Conservation (phyloP, 306 rosid species). For the Medicago lupulina region DNA sequence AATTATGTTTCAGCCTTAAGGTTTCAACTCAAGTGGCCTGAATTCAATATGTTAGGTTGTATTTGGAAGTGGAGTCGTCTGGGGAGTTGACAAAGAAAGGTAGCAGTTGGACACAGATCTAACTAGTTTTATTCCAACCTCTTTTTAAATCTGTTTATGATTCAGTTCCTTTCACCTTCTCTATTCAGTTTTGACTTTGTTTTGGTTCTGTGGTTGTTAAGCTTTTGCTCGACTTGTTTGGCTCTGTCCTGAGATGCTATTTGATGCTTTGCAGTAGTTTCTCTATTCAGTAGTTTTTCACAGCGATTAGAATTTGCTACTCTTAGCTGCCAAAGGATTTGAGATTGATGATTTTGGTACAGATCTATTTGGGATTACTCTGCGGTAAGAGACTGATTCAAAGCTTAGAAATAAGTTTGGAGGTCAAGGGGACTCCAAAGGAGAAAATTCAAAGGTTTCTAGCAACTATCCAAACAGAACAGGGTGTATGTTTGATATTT, state of each 20-base stretch:
- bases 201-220: background rate
- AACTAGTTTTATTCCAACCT: background rate
- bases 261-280: background rate
- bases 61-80: background rate
- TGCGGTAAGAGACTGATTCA: conserved; percentile 1
- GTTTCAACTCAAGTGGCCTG: background rate
- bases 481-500: conserved; percentile 6
- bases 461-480: background rate
- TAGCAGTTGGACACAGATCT: background rate
- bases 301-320: background rate
- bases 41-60: background rate
- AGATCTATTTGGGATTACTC: background rate
- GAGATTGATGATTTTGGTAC: background rate
- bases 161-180: conserved; percentile 15
- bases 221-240: background rate
- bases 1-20: background rate
- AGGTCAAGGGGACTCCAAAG: background rate
- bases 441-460: conserved; percentile 9
- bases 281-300: too few species aligned
- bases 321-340: background rate
- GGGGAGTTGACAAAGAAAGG: background rate
- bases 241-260: background rate
- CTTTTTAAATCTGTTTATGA: background rate
- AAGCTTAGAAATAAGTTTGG: background rate
- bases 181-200: conserved; percentile 9